Conservation (phyloP, 495 filamentous ascomycete genomes). For the Neohortaea acidophila region DNA sequence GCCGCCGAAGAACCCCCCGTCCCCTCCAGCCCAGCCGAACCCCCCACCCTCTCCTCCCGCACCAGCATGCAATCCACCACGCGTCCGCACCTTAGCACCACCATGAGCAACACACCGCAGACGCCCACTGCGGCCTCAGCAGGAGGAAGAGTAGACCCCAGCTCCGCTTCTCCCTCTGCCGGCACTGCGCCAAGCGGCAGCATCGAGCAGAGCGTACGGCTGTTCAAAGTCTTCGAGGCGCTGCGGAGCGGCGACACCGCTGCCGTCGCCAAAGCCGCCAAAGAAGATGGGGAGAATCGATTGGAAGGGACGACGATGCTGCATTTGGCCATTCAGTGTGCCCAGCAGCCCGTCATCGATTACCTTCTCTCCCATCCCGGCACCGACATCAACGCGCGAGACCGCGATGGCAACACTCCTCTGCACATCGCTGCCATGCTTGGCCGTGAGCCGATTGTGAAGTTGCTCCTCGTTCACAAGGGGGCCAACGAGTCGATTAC, state of each 20-base stretch:
- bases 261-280: slow-evolving; percentile 76
- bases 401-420: slow-evolving; percentile 85
- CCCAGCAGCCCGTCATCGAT: slow-evolving; percentile 89
- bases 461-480: slow-evolving; percentile 59
- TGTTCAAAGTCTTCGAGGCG: slow-evolving; percentile 87
- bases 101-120: slow-evolving; percentile 20
- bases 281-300: slow-evolving; percentile 24
- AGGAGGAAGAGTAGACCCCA: too few relatives aligned
- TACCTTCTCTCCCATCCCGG: slow-evolving; percentile 64
- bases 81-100: slow-evolving; percentile 29
- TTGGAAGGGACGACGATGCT: slow-evolving; percentile 64
- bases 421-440: slow-evolving; percentile 78
- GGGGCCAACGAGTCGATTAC: slow-evolving; percentile 76
- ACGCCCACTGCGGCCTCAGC: background rate
- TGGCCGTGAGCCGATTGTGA: slow-evolving; percentile 62
- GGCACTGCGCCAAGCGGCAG: slow-evolving; percentile 33
- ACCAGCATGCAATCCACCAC: slow-evolving; percentile 13
- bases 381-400: slow-evolving; percentile 75
- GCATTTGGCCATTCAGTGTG: slow-evolving; percentile 93
- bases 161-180: background rate
- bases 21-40: slow-evolving; percentile 2
- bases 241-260: slow-evolving; percentile 78
- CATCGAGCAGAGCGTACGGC: slow-evolving; percentile 85
- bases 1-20: background rate
- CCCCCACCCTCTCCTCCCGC: slow-evolving; percentile 7